Evolutionary conservation across 2,329 filamentous ascomycete genomes (phyloP).

Genomic region (Monilinia fructicola): DNA sequence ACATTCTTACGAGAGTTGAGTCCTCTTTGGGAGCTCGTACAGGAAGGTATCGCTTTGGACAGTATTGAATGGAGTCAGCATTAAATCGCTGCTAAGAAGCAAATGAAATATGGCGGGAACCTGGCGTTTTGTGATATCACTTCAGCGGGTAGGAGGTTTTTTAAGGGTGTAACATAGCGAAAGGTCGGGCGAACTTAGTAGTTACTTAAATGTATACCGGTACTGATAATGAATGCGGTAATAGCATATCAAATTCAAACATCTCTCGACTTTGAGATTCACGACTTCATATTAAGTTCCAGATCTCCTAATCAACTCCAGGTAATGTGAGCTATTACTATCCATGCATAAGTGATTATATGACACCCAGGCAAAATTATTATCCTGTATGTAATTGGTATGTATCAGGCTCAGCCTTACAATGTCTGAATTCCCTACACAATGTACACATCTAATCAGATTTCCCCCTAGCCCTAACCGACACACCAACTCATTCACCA

Average conservation of each 20-base stretch:
- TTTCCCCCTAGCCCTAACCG: not conserved
- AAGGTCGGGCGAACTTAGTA: constrained; percentile 12
- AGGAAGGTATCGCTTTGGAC: constrained; percentile 92
- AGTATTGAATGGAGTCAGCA: constrained; percentile 99
- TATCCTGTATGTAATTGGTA: too few species aligned
- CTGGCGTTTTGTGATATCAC: constrained; percentile 20
- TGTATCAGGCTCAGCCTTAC: not conserved
- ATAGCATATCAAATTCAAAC: constrained; percentile 14
- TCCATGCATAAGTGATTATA: too few species aligned
- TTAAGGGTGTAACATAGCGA: constrained; percentile 19
- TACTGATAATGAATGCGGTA: constrained; percentile 19
- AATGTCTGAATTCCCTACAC: too few species aligned
- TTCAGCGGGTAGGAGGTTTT: constrained; percentile 7
- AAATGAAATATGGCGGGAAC: constrained; percentile 5
- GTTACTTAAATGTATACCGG: constrained; percentile 3
- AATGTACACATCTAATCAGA: not conserved
- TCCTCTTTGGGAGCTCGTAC: constrained; percentile 94
- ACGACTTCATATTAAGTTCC: not conserved
- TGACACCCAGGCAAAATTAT: not conserved
- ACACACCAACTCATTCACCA: not conserved
- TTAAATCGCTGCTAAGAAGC: constrained; percentile 44
- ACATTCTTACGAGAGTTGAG: constrained; percentile 92
- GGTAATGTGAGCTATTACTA: not conserved
- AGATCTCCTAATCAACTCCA: not conserved
- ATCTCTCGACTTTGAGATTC: not conserved